phyloP scores from a whole-genome alignment of 2,329 filamentous ascomycete species.

The Sporothrix globosa region DNA sequence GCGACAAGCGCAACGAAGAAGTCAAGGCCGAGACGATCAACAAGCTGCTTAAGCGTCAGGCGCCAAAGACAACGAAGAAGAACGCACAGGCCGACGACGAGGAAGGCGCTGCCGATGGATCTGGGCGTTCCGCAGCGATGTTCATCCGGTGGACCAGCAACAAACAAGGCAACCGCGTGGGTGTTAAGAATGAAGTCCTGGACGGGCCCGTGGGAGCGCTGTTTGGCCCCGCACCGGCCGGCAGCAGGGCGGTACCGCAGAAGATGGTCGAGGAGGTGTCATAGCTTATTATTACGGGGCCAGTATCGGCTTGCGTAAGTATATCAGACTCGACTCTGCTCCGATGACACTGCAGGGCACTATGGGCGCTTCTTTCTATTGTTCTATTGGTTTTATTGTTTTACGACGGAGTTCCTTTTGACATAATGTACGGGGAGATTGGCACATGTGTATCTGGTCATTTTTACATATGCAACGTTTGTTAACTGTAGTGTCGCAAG shows the following conservation, averaged over 20 bases:
- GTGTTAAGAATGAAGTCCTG: slow-evolving; percentile 70
- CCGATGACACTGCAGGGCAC: no score
- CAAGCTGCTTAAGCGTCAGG: slow-evolving; percentile 83
- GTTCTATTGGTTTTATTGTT: background rate
- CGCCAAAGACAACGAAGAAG: slow-evolving; percentile 67
- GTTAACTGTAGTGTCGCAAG: background rate
- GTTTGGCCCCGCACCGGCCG: slow-evolving; percentile 50
- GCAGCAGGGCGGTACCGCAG: slow-evolving; percentile 41
- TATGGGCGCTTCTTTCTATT: no score
- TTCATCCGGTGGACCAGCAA: slow-evolving; percentile 74
- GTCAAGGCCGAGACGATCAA: slow-evolving; percentile 89
- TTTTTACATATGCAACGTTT: background rate
- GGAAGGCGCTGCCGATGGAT: slow-evolving; percentile 46
- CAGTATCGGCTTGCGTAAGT: no score
- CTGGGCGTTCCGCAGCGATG: slow-evolving; percentile 51
- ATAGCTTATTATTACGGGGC: background rate
- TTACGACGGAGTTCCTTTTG: background rate
- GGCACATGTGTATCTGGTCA: background rate
- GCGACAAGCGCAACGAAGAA: slow-evolving; percentile 66
- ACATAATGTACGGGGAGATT: background rate
- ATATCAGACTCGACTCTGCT: no score
- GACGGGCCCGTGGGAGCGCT: slow-evolving; percentile 63
- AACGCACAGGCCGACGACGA: slow-evolving; percentile 55
- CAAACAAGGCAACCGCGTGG: slow-evolving; percentile 64
- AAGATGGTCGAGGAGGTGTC: slow-evolving; percentile 62